Evolutionary conservation across 2,329 filamentous ascomycete genomes (phyloP), one percentile per base, ranked within the genome.

Genomic region (Phaeosphaeria sp.): DNA sequence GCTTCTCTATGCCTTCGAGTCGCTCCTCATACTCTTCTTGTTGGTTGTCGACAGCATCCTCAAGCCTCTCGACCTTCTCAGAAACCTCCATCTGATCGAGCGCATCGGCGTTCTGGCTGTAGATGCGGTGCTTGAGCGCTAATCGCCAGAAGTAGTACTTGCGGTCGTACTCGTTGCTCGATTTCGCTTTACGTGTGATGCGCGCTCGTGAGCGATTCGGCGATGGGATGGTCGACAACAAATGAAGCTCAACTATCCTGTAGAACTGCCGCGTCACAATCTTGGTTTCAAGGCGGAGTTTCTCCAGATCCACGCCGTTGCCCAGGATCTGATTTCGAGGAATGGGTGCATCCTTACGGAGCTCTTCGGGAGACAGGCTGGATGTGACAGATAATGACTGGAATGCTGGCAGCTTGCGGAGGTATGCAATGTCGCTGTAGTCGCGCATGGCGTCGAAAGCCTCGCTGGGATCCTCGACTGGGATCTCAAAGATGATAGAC

Each of bases 401-500:
- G 71, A 91, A 91, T 8, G 85, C 82, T 0, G 87, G 82, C 18
- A 82, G 79, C 8, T 77, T 79, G 53, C 86, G 86, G 3, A 95
- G 81, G 64, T 87, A 88, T 4, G 82, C n/a, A 30, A 94, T 80
- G 68, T 96, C 92, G 66, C 87, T 89, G 51, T 89, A 81, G 72
- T 95, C 91, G 64, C 92, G 86, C 68, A 96, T 81, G 57, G 92
- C 87, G 70, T 95, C 91, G 66, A 96, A 96, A 1, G 85, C 87
- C 72, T 94, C 91, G 70, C 91, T 98, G 0, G 95, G 96, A 60
- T 98, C 94, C 78, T 99, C 95, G 6, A 99, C 89, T 0, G 93
- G 96, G 69, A 99, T 86, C 74, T 98, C 94, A 53, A 87, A 83
- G 7, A 93, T 90, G 59, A 89, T 88, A 0, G 85, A 76, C 55